Evolutionary conservation across 768 basidiomycete species (phyloP).

Genomic region (Punctularia strigosozonata): DNA sequence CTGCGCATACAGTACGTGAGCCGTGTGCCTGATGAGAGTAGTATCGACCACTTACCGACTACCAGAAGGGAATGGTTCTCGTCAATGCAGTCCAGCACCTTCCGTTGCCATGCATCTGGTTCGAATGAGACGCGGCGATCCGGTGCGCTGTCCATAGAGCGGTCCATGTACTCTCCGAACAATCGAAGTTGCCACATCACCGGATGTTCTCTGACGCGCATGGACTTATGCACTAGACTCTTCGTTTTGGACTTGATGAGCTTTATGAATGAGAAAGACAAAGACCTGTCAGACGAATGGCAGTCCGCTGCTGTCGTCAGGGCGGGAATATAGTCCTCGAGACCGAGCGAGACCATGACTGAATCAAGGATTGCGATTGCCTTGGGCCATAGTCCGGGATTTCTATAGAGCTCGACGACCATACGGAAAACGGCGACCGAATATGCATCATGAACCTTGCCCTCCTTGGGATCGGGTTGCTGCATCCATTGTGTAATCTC

Average conservation of each 20-base stretch:
- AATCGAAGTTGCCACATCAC: slow-evolving; percentile 56
- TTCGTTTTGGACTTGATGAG: slow-evolving; percentile 35
- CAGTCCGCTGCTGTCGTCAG: slow-evolving; percentile 15
- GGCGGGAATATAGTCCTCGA: slow-evolving; percentile 24
- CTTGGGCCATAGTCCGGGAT: slow-evolving; percentile 22
- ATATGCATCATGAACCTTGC: slow-evolving; percentile 31
- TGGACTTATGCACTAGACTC: slow-evolving; percentile 31
- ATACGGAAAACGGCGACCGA: slow-evolving; percentile 33
- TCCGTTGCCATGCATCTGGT: slow-evolving; percentile 62
- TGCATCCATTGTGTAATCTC: slow-evolving; percentile 41
- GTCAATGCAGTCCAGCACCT: slow-evolving; percentile 56
- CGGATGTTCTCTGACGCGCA: slow-evolving; percentile 45
- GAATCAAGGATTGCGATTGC: slow-evolving; percentile 23
- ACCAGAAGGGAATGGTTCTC: slow-evolving; percentile 47
- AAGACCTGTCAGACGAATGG: slow-evolving; percentile 11
- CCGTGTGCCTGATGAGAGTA: neutral
- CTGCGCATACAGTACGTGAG: slow-evolving; percentile 20
- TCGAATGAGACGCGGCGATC: slow-evolving; percentile 51
- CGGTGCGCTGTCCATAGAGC: slow-evolving; percentile 50
- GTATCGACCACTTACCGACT: slow-evolving; percentile 33
- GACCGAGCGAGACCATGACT: slow-evolving; percentile 35
- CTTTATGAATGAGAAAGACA: slow-evolving; percentile 44
- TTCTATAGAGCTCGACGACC: slow-evolving; percentile 32
- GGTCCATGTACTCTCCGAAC: slow-evolving; percentile 64
- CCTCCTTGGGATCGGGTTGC: slow-evolving; percentile 25